Conservation (phyloP, 2,329 filamentous ascomycete species). For the Sphaerostilbella broomeana region DNA sequence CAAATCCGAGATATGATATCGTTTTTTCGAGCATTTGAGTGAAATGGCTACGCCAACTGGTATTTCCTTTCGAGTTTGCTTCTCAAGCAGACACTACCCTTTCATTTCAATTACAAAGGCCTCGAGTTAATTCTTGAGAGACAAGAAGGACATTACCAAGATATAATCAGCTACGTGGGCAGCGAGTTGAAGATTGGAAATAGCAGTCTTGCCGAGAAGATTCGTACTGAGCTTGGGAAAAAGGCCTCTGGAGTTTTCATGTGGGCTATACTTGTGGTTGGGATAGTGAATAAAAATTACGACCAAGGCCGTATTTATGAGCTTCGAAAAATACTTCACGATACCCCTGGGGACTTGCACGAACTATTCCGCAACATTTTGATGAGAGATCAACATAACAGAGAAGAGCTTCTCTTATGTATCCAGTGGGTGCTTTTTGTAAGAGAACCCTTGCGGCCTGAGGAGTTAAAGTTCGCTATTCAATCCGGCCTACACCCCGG, state of each 20-base stretch:
- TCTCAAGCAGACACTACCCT: constrained; percentile 44
- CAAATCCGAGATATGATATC: constrained; percentile 35
- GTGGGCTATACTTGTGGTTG: constrained; percentile 35
- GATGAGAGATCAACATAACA: constrained; percentile 37
- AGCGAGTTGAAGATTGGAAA: constrained; percentile 24
- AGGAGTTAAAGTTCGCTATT: constrained; percentile 38
- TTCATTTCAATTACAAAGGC: constrained; percentile 28
- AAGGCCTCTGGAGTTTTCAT: constrained; percentile 39
- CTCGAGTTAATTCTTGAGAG: constrained; percentile 21
- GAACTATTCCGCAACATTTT: constrained; percentile 47
- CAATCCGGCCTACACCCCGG: no score
- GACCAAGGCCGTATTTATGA: constrained; percentile 19
- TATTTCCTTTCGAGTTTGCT: constrained; percentile 33
- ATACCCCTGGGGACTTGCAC: constrained; percentile 34
- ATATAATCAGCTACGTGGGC: constrained; percentile 21
- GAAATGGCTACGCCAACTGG: constrained; percentile 16
- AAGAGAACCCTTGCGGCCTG: constrained; percentile 31
- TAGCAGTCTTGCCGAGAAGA: constrained; percentile 19
- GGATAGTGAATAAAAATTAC: constrained; percentile 31
- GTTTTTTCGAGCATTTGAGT: constrained; percentile 34
- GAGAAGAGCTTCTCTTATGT: constrained; percentile 36
- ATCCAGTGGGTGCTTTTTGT: constrained; percentile 49
- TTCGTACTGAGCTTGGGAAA: constrained; percentile 20
- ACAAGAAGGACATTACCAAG: constrained; percentile 19
- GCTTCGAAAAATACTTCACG: constrained; percentile 23